Evolutionary conservation across 345 rosid species (phyloP).

Genomic region (Lepidium sativum): DNA sequence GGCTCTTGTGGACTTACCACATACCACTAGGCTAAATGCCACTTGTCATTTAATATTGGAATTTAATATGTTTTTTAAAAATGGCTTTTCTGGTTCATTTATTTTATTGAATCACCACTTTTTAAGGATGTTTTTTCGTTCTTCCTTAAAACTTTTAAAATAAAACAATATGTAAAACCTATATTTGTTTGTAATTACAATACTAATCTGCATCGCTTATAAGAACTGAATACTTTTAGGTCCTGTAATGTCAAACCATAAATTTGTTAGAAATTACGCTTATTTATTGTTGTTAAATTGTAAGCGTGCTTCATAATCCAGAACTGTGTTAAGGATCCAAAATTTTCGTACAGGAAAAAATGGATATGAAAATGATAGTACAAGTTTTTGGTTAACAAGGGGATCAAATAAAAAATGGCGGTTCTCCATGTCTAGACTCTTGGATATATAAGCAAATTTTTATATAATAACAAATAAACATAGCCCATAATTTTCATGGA

Average conservation of each 20-base stretch:
- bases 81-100: not conserved
- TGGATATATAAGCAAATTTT: conserved; percentile 3
- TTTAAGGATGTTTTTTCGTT: no score
- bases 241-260: not conserved
- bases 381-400: not conserved
- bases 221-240: no score
- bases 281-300: not conserved
- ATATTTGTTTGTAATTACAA: not conserved
- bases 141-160: no score
- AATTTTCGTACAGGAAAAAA: not conserved
- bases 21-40: no score
- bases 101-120: not conserved
- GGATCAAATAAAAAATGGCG: not conserved
- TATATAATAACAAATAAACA: not conserved
- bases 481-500: not conserved
- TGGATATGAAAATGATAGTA: not conserved
- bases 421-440: conserved; percentile 2
- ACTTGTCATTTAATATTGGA: no score
- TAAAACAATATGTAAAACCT: not conserved
- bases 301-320: not conserved
- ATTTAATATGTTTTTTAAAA: not conserved
- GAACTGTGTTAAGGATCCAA: no score
- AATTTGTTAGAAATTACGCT: not conserved
- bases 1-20: no score
- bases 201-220: no score